Evolutionary conservation across 2,329 filamentous ascomycete genomes (phyloP), one percentile per base, ranked within the genome.

Genomic region (Phialemoniopsis sp.): DNA sequence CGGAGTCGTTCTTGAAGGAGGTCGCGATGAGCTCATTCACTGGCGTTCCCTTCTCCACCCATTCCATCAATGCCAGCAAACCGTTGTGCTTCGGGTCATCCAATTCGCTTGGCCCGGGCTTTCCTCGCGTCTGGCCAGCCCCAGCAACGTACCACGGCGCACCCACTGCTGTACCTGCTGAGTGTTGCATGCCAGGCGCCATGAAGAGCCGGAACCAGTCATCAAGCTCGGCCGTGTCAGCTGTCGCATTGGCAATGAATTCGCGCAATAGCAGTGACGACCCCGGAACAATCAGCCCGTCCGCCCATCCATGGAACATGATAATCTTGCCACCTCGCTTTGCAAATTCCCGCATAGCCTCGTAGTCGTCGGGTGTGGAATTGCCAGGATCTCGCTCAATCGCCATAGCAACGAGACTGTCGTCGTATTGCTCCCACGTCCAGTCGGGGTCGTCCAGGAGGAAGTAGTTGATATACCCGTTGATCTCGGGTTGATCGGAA

Each of bases 131-230:
- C 42, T 62, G 55, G 17, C 46, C 50, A 5, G 56, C 52, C 4
- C 46, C 58, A 0, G 44, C 58, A 31, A 66, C 54, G 38, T 57
- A 52, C 57, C 58, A 66, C 6, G 63, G 63, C 15, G 60, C 61
- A 13, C 41, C 26, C 4, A 49, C 43, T 2, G 51, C 44, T 8
- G 58, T 51, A 18, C 45, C 41, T 26, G 41, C 43, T 40, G 76
- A 79, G 47, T 78, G 74, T 4, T 55, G 59, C 58, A 76, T 67
- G 1, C 73, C 74, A 2, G 72, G 71, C 5, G 76, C 63, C 4
- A 60, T 52, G 50, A 77, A 77, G 46, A 73, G 60, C 2, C 62
- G 52, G 54, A 74, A 79, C 50, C 73, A 73, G 13, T 46, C 34
- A 18, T 45, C 40, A 8, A 48, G 43, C 12, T 45, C 42, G 10